Evolutionary conservation across 1,284 basidiomycete species (phyloP).

Genomic region (Trametes hirsuta): DNA sequence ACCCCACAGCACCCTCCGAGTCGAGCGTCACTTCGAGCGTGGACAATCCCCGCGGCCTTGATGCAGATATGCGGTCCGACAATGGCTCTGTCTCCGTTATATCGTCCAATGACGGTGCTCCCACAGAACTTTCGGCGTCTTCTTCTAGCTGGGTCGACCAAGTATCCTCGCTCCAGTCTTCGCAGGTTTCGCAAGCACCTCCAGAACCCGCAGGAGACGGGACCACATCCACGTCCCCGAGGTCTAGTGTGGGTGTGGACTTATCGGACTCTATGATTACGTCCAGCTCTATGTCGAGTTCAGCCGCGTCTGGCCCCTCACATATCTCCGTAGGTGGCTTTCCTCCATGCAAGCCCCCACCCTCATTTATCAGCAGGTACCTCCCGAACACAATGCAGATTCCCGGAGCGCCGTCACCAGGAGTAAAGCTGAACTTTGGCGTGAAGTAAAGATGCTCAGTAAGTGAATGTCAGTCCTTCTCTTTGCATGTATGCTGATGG

Average conservation of each 20-base stretch:
- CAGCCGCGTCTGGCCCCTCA: conserved; percentile 10
- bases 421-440: conserved; percentile 78
- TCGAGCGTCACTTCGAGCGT: conserved; percentile 51
- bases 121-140: conserved; percentile 39
- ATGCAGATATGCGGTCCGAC: conserved; percentile 57
- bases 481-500: not conserved
- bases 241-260: conserved; percentile 24
- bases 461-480: conserved; percentile 5
- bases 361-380: conserved; percentile 1
- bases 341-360: not conserved
- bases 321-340: conserved; percentile 1
- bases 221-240: conserved; percentile 17
- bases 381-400: conserved; percentile 4
- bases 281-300: conserved; percentile 40
- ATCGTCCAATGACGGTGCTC: conserved; percentile 37
- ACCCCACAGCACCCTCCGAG: conserved; percentile 33
- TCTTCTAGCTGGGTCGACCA: conserved; percentile 59
- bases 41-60: conserved; percentile 39
- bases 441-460: conserved; percentile 84
- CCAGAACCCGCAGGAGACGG: conserved; percentile 14
- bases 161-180: conserved; percentile 28
- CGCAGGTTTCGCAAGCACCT: conserved; percentile 24
- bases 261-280: conserved; percentile 36
- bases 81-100: conserved; percentile 46
- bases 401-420: conserved; percentile 30